A percentile compares a stretch with the other conserved stretches of the same genome.
These are phyloP conservation scores for Amanita phalloides DNA, from an alignment of 768 basidiomycete species.

Conservation along the genomic window DNA sequence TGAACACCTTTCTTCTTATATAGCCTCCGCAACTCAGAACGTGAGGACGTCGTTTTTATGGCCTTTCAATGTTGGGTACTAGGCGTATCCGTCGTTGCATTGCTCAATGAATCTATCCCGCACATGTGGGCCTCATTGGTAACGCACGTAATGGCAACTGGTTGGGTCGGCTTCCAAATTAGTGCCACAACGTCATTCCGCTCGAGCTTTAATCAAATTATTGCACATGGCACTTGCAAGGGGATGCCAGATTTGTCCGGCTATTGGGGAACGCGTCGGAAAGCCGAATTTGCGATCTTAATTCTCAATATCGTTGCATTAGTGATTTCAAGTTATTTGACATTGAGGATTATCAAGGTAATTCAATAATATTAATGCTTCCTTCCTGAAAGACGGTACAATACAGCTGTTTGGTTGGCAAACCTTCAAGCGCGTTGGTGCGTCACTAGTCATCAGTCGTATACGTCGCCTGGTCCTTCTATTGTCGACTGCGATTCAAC, in stretches of 20 bases:
- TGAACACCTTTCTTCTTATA: conserved; percentile 5
- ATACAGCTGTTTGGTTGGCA: conserved; percentile 70
- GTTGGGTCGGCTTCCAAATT: conserved; percentile 65
- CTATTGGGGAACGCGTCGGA: conserved; percentile 54
- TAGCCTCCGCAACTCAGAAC: conserved; percentile 62
- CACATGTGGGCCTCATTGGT: conserved; percentile 66
- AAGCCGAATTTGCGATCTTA: conserved; percentile 56
- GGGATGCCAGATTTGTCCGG: conserved; percentile 40
- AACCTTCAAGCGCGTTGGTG: conserved; percentile 80
- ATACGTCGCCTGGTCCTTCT: conserved; percentile 64
- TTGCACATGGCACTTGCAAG: conserved; percentile 55
- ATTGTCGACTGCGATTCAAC: conserved; percentile 62
- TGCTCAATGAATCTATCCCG: conserved; percentile 71
- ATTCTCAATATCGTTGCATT: conserved; percentile 52
- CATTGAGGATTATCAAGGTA: conserved; percentile 71
- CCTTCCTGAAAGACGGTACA: background rate
- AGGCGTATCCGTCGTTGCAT: conserved; percentile 65
- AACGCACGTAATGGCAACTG: conserved; percentile 64
- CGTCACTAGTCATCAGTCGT: conserved; percentile 61
- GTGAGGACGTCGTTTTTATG: conserved; percentile 72
- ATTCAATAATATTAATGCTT: background rate
- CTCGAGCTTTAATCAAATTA: conserved; percentile 40
- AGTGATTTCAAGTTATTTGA: conserved; percentile 49
- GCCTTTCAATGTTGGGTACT: conserved; percentile 75
- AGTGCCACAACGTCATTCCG: conserved; percentile 48